Evolutionary conservation across 257 asterid species (phyloP), one percentile per base, ranked within the genome.

Genomic region (Plectranthus barbatus): DNA sequence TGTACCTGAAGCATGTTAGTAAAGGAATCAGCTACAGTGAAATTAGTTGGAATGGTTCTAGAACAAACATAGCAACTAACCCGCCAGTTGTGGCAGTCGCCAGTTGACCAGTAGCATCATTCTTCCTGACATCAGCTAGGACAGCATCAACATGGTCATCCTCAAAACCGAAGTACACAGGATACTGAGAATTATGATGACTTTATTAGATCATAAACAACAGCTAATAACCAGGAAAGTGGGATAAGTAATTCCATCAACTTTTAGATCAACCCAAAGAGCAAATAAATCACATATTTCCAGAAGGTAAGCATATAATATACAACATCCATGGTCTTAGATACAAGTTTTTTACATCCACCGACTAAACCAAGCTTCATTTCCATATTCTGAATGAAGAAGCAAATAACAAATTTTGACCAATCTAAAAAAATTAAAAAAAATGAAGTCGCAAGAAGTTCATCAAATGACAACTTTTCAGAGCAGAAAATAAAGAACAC

Each of bases 81-180:
- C 98, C 97, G 72, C 98, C 98, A 59, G 98, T 91, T 31, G 96
- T 85, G 36, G 98, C 96, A 72, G 98, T 88, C 12, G 97, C 98
- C 44, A 84, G 89, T 74, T 88, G 97, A 73, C 98, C 98, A 66
- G 75, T 69, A 26, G 91, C 95, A 74, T 91, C 98, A 66, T 77
- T 88, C 82, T 78, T 86, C 86, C 81, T 88, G 72, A 91, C 81
- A 74, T 88, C 96, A 74, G 81, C 80, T 72, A 91, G 88, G 71
- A 84, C 91, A 66, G 88, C 67, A 77, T 80, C 80, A 51, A 91
- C 81, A 66, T 76, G 53, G 31, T 81, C 87, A 57, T 81, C 84
- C 83, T 91, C 98, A 76, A 91, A 91, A 41, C 95, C 86, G 72
- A 91, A 91, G 83, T 91, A 91, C 45, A 91, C 96, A 20, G 98